These are phyloP conservation scores for Teratosphaeria gauchensis DNA, from an alignment of 2,329 filamentous ascomycete species.

Conservation along the genomic window DNA sequence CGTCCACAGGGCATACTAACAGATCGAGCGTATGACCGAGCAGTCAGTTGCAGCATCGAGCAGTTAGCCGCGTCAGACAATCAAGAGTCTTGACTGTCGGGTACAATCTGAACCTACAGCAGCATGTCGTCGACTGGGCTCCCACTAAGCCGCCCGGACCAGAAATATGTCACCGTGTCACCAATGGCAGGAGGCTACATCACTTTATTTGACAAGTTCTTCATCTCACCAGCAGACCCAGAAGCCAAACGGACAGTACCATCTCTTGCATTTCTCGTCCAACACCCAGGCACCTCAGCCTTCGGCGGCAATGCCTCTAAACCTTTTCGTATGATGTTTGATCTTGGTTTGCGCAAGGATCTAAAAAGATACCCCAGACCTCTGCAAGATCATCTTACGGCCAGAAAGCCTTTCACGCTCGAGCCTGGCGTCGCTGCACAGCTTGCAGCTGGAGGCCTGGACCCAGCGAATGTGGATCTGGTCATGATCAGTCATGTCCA, in stretches of 20 bases:
- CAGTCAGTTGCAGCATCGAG: too few species aligned
- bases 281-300: conserved; percentile 29
- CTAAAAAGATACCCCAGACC: conserved; percentile 33
- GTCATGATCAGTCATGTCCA: conserved; percentile 45
- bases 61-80: too few species aligned
- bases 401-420: conserved; percentile 36
- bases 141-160: conserved; percentile 13
- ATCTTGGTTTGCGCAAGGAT: conserved; percentile 43
- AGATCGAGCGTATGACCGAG: too few species aligned
- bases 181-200: conserved; percentile 25
- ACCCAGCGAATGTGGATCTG: conserved; percentile 26
- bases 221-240: conserved; percentile 28
- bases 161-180: conserved; percentile 22
- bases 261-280: conserved; percentile 45
- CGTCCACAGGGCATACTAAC: too few species aligned
- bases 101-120: neutral
- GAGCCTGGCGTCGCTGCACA: conserved; percentile 37
- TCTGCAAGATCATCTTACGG: conserved; percentile 37
- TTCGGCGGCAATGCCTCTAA: conserved; percentile 9
- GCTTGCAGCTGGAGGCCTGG: conserved; percentile 25
- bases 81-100: too few species aligned
- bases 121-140: conserved; percentile 4
- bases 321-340: conserved; percentile 39
- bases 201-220: conserved; percentile 20
- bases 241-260: conserved; percentile 40